Base-by-base conservation (phyloP, 2,329 filamentous ascomycete species). In the Herpotrichia juniperi region DNA sequence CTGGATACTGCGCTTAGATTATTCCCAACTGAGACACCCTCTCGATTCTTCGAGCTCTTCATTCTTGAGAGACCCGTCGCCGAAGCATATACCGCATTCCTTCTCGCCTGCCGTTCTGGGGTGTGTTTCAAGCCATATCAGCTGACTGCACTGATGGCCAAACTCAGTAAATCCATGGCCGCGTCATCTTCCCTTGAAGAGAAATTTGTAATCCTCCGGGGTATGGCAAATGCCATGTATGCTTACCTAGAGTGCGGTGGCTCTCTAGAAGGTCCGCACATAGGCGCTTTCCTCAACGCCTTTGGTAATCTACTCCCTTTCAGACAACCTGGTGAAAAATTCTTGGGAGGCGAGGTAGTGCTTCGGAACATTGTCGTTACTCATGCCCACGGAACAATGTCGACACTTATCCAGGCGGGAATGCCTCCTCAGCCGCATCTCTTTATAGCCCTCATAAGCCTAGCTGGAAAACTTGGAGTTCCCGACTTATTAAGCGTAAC, bases 1-100 rank as follows among this genome's bases (percentile, higher is more conserved):
- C 66, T 83, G 2, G 81, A 83, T 59, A 77, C 78, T 9, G 70
- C 72, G 2, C 62, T 82, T 5, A 73, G 80, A 22, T 67, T 83
- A 5, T 77, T 74, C 51, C 80, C 80, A 1, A 72, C 70, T 0
- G 65, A 72, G 19, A 62, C 75, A 1, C 76, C 76, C 0, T 30
- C 62, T 1, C 72, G 78, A 8, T 71, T 80, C 54, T 78, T 80
- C 59, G 73, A 74, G 31, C 47, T 78, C 1, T 78, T 82, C 56
- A 68, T 81, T 32, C 63, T 66, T 19, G 71, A 80, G 42, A 69
- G 80, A 32, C 78, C 80, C 3, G 19, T 79, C 1, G 51, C 67
- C 1, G 81, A 83, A 62, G 75, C 69, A 2, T 82, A 80, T 55
- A 74, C 76, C 2, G 69, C 78, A 4, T 81, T 78, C 54, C 71